Percentiles rank a stretch among this genome's conserved stretches.
phyloP scores from a whole-genome alignment of 2,329 filamentous ascomycete species.

The Hymenotorrendiella dingleyae region DNA sequence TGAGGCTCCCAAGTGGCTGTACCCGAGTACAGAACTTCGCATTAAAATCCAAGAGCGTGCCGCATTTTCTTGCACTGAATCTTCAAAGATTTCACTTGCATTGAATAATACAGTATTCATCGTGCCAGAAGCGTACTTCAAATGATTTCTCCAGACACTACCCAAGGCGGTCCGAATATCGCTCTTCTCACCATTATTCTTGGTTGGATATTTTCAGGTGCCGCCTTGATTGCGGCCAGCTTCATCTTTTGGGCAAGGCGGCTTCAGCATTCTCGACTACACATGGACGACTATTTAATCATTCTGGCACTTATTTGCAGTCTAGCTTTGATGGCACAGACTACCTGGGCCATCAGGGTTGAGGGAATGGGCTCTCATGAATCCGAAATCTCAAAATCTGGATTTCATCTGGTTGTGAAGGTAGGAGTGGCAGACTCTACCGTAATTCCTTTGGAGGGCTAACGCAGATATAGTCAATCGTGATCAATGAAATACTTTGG shows the following conservation, averaged over 20 bases:
- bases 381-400: background rate
- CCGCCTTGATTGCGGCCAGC: background rate
- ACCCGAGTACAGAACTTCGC: too few species aligned
- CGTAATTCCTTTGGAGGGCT: background rate
- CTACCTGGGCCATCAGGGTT: background rate
- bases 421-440: background rate
- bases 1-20: too few species aligned
- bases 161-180: background rate
- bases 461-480: background rate
- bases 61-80: too few species aligned
- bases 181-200: background rate
- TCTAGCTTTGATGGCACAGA: background rate
- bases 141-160: background rate
- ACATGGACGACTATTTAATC: background rate
- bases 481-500: slow-evolving; percentile 1
- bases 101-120: too few species aligned
- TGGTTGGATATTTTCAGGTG: background rate
- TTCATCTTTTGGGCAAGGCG: background rate
- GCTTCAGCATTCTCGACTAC: background rate
- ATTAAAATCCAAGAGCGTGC: too few species aligned
- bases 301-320: background rate
- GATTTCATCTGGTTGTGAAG: background rate
- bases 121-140: too few species aligned
- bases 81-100: too few species aligned
- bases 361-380: background rate